These are phyloP conservation scores for Malus asiatica DNA, from an alignment of 306 rosid species.

Conservation along the genomic window DNA sequence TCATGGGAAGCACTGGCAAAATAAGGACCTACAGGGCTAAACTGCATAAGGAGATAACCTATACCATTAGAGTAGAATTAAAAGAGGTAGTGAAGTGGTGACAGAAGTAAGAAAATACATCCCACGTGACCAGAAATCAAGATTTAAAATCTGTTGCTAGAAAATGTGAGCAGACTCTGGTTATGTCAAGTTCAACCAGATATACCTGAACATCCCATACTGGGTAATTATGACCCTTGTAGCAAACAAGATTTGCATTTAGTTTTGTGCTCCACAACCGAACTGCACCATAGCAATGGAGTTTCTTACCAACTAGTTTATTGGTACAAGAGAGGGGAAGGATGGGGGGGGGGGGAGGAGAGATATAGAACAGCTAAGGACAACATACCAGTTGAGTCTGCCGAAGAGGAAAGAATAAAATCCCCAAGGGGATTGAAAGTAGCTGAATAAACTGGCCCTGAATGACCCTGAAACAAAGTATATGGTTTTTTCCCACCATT, in stretches of 20 bases:
- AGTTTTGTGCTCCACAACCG: slow-evolving; percentile 88
- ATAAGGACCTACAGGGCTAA: slow-evolving; percentile 90
- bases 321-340: not conserved
- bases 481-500: slow-evolving; percentile 59
- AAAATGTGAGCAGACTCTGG: not conserved
- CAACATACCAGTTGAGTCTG: slow-evolving; percentile 77
- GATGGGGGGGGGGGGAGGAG: not conserved
- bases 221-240: slow-evolving; percentile 97
- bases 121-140: not conserved
- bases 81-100: not conserved
- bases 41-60: slow-evolving; percentile 48
- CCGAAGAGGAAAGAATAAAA: slow-evolving; percentile 82
- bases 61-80: not conserved
- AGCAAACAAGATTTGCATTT: slow-evolving; percentile 90
- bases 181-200: slow-evolving; percentile 8
- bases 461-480: slow-evolving; percentile 89
- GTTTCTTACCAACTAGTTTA: not conserved
- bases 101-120: not conserved
- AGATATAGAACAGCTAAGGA: not conserved
- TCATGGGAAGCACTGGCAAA: slow-evolving; percentile 97
- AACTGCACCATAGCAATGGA: slow-evolving; percentile 50
- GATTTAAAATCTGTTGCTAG: not conserved
- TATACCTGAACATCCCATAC: slow-evolving; percentile 99
- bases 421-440: slow-evolving; percentile 88
- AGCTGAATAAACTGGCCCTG: slow-evolving; percentile 90